Evolutionary conservation across 768 basidiomycete species (phyloP), one percentile per base, ranked within the genome.

Genomic region (Chlorophyllum brunneum): DNA sequence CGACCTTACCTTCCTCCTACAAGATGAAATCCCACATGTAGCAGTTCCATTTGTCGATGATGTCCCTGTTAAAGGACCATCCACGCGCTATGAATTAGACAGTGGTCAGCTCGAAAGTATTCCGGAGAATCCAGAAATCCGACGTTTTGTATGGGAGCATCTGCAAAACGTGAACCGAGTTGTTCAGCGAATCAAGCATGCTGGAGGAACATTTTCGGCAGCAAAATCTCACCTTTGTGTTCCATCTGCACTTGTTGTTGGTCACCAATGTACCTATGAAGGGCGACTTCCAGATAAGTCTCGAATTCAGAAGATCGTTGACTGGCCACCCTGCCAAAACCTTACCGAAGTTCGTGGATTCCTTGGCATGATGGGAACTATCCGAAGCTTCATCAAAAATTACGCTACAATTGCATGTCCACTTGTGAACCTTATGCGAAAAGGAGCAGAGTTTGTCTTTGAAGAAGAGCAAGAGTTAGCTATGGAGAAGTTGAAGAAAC

Each of bases 241-340:
- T 10, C 27, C 31, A n/a, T n/a, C n/a, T n/a, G n/a, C 48, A 29
- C n/a, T 58, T 2, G 38, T n/a, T 61, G 57, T 63, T 7, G 58
- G 72, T 0, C 70, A 76, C 27, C 54, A 42, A 0, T 71, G 68
- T 41, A 71, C 65, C 0, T 65, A 62, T 8, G 61, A 72, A 7
- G 72, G 74, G 0, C 56, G 65, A 0, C 18, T 66, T 0, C 68
- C 69, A 0, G 63, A 73, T 3, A 43, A 37, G 11, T 15, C 36
- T n/a, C 38, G 55, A 0, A 15, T 64, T 2, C 55, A 59, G 39
- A 70, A 70, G 22, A 64, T 74, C 6, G 0, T 44, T 0, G 56
- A 67, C 33, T 73, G 71, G 71, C 66, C 63, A 0, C 22, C 58
- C 0, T 66, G 59, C 27, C 4, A 52, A 4, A 57, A 50, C 10